Evolutionary conservation across 2,329 filamentous ascomycete genomes (phyloP), one percentile per base, ranked within the genome.

Genomic region (Ustilaginoidea virens): DNA sequence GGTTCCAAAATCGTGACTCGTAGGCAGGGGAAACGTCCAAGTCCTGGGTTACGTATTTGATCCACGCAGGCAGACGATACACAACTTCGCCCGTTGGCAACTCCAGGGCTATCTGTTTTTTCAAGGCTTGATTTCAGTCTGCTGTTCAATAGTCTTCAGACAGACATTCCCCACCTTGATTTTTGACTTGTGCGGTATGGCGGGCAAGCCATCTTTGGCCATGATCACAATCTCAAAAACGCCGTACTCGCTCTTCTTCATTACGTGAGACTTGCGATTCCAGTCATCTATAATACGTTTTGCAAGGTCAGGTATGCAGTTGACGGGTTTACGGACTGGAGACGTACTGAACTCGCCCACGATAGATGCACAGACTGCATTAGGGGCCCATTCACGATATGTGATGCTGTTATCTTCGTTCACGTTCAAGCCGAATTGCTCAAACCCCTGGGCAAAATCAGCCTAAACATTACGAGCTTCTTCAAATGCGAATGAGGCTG

Each of bases 1-100:
- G 90, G 49, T 96, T 94, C 90, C 90, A 98, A 60, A 98, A 94
- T 29, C 83, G 73, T 15, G 82, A 86, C 51, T 98, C 90, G 54
- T 96, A 98, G 16, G 81, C 77, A 5, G 87, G 85, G 7, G 87
- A 96, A 15, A 96, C 75, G 8, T 61, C 68, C 25, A 96, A 65
- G 40, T 98, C 86, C 55, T 98, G 90, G 1, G 87, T 94, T 29
- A 94, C 90, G 45, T 92, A 83, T 50, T 78, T 93, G 61, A 96
- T 96, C 90, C 90, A 98, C 17, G 85, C 82, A 16, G 90, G 90
- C 29, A 98, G 61, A 41, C 87, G 74, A 57, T 96, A 87, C 41
- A 87, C 73, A 41, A 77, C 70, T 48, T 90, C 78, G 34, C 85
- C 81, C 21, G 63, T 74, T 9, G 81, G 82, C 7, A 82, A 68